Evolutionary conservation across 257 asterid species (phyloP), one percentile per base, ranked within the genome.

Genomic region (Nicotiana paniculata): DNA sequence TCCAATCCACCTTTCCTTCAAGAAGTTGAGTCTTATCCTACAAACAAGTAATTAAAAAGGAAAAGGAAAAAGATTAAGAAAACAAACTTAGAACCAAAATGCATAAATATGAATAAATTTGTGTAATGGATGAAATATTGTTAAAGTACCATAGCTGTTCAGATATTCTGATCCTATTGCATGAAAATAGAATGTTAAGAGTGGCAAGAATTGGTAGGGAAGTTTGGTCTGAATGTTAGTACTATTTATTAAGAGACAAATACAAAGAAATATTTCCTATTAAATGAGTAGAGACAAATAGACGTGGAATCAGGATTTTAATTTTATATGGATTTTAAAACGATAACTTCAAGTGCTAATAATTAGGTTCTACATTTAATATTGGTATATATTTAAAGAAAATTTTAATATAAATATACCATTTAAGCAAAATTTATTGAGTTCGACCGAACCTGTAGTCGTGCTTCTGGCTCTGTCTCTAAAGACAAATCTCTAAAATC

Each of bases 1-100:
- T 92, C 97, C 97, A 92, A 70, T 93, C 94, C 77, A 90, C 97
- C 86, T 93, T 93, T 82, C 91, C 94, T 70, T 90, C 92, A 16
- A 92, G 79, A 24, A 89, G 81, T n/a, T 86, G 83, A 16, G 53
- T 84, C 11, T 77, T 85, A 8, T 90, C 96, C 94, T 90, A 87
- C 84, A 84, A 35, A 5, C 21, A 79, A 79, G 26, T n/a, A 21
- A 79, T 39, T 39, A 16, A 11, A 12, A 57, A 54, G 11, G 30
- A 24, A 65, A 12, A 1, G 11, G 24, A 15, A 18, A 32, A 18
- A 1, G 3, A 37, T 79, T 33, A 12, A 61, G 6, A 62, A 61
- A 37, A 39, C 28, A 35, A 12, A 39, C 17, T 24, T 39, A 78
- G 33, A 33, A n/a, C 5, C 1, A 72, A 72, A 24, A 3, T 6